Base-by-base conservation (phyloP, 306 rosid genomes). In the Phaseolus lunatus region DNA sequence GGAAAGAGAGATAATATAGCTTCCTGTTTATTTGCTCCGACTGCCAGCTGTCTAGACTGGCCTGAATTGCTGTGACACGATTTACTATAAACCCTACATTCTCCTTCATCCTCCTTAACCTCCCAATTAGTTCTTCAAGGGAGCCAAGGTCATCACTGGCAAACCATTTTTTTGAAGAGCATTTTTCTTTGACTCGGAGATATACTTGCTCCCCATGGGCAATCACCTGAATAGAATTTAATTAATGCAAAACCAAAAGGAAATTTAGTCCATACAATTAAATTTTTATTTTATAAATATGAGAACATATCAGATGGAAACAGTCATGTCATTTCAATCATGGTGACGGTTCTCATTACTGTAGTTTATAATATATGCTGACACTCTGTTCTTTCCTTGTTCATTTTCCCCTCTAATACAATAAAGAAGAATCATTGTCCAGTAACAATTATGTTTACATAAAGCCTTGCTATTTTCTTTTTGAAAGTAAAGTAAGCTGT, bases 1-100 rank as follows among this genome's bases (percentile, higher is more conserved):
- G 96, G 86, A 95, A 95, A 0, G 97, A 95, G 22, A 95, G 92
- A 77, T 90, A 95, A 81, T 95, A 95, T 13, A 95, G 93, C 71
- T 95, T 95, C 85, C 82, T 84, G 87, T 95, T 95, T 78, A 95
- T 92, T 85, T 95, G 97, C 81, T 92, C 99, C 0, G 97, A 83
- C 66, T 95, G 97, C 99, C 97, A 95, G 78, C 94, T 95, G 80
- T 92, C 99, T 58, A 95, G 92, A 81, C 97, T 88, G 7, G 99
- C 91, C 76, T 95, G 99, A 49, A 92, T 90, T 53, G 97, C 97
- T 0, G 91, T 92, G 71, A 92, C 92, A 18, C 97, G 97, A 61
- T 88, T 95, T 24, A 93, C 97, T 54, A 95, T 88, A 66, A 95
- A 95, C 22, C 99, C 99, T n/a, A 92, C 94, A 56, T 95, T 95